Evolutionary conservation across 805 yeast genomes (phyloP).

Genomic region (Trichomonascus vanleenenianus): DNA sequence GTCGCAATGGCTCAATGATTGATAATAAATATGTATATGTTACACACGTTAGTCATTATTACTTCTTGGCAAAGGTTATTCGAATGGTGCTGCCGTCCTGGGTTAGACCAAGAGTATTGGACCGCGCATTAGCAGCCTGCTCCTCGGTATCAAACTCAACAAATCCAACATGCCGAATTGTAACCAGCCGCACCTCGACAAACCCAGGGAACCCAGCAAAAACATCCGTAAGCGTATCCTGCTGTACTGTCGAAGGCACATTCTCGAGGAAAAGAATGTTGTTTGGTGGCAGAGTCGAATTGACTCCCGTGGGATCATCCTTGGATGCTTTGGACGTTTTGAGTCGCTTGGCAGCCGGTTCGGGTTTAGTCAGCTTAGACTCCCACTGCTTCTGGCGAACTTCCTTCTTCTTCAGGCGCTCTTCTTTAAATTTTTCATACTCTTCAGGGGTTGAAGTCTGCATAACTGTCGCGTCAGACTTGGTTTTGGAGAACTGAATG

Average conservation of each 20-base stretch:
- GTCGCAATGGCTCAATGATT: too few species aligned
- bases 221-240: constrained; percentile 34
- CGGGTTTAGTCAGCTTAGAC: neutral
- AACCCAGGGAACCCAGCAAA: constrained; percentile 55
- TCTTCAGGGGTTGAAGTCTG: constrained; percentile 22
- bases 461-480: constrained; percentile 39
- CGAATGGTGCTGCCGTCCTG: constrained; percentile 21
- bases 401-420: constrained; percentile 20
- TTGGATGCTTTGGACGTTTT: constrained; percentile 6
- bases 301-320: constrained; percentile 6
- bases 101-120: constrained; percentile 20
- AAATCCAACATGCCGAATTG: constrained; percentile 64
- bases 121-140: constrained; percentile 40
- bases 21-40: neutral
- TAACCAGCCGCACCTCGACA: constrained; percentile 57
- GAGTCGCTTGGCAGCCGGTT: neutral
- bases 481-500: constrained; percentile 39
- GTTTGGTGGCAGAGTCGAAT: constrained; percentile 51
- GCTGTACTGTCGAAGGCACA: constrained; percentile 40
- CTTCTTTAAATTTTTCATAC: constrained; percentile 19
- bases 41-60: neutral
- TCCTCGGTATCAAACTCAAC: constrained; percentile 61
- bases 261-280: constrained; percentile 60
- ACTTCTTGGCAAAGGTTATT: constrained; percentile 31
- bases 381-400: constrained; percentile 8